These are phyloP conservation scores for Linnemannia hyalina DNA, from an alignment of 192 early-diverging fungal species.

Conservation along the genomic window DNA sequence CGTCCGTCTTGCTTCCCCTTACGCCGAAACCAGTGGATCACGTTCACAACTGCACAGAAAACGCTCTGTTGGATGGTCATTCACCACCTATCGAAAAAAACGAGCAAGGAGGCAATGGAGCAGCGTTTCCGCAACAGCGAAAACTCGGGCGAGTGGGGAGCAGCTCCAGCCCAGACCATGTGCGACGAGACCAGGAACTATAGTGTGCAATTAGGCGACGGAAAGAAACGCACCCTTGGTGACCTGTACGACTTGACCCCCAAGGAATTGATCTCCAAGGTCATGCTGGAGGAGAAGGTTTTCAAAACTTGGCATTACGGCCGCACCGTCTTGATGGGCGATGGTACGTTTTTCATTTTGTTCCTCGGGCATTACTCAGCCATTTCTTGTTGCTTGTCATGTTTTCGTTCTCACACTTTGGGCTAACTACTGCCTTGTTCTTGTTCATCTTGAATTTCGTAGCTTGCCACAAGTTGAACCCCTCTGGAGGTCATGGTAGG, in stretches of 20 bases:
- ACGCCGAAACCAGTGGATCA: slow-evolving; percentile 10
- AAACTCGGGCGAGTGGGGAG: slow-evolving; percentile 29
- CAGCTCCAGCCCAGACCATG: not conserved
- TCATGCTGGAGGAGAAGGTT: slow-evolving; percentile 17
- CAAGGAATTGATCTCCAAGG: not conserved
- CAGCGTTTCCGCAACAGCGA: not conserved
- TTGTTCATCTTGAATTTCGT: too few species aligned
- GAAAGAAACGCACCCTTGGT: not conserved
- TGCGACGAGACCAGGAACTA: slow-evolving; percentile 3
- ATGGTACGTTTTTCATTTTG: not conserved
- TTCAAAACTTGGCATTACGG: slow-evolving; percentile 15
- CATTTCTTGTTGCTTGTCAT: too few species aligned
- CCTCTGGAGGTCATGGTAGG: too few species aligned
- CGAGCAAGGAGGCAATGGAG: not conserved
- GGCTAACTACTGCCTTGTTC: too few species aligned
- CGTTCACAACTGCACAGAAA: slow-evolving; percentile 14
- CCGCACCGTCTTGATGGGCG: slow-evolving; percentile 13
- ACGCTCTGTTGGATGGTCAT: slow-evolving; percentile 28
- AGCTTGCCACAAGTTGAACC: slow-evolving; percentile 24
- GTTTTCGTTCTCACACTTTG: too few species aligned
- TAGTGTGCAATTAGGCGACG: not conserved
- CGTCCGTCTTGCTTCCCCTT: too few species aligned
- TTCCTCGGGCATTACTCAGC: too few species aligned
- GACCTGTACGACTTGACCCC: not conserved
- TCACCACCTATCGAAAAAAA: slow-evolving; percentile 1